Conservation (phyloP, 2,329 filamentous ascomycete genomes). For the Zymoseptoria tritici region DNA sequence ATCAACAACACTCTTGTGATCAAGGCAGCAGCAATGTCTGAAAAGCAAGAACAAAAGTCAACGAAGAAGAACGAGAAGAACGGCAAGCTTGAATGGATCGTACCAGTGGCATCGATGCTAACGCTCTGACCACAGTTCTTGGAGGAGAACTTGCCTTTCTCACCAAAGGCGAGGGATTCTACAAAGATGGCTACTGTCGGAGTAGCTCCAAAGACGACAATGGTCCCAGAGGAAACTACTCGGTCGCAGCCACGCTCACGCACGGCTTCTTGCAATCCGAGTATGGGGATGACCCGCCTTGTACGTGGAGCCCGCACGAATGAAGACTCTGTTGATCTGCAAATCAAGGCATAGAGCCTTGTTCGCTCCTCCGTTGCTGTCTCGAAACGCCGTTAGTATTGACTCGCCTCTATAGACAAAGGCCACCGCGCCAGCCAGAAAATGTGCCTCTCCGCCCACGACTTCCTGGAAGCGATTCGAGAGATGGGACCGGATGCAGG, state of each 20-base stretch:
- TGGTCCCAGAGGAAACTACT: constrained; percentile 7
- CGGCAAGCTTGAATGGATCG: not conserved
- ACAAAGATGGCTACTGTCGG: constrained; percentile 15
- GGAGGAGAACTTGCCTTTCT: constrained; percentile 12
- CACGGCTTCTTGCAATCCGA: constrained; percentile 11
- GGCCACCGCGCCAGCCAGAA: constrained; percentile 9
- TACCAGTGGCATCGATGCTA: not conserved
- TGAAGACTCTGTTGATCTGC: constrained; percentile 2
- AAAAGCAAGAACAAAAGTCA: not conserved
- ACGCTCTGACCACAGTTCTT: constrained; percentile 3
- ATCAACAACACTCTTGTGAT: not conserved
- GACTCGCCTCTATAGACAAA: constrained; percentile 1
- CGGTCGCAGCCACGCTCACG: constrained; percentile 14
- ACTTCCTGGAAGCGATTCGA: constrained; percentile 8
- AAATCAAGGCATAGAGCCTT: constrained; percentile 4
- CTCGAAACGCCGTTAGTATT: not conserved
- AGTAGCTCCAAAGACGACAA: constrained; percentile 7
- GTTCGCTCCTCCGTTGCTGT: not conserved
- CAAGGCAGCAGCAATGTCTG: not conserved
- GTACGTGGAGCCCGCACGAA: not conserved
- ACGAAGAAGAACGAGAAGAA: constrained; percentile 1
- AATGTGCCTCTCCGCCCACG: constrained; percentile 2
- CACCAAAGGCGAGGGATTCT: constrained; percentile 13
- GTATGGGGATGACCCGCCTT: constrained; percentile 1
- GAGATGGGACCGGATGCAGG: constrained; percentile 10